Evolutionary conservation across 1,139 yeast species (phyloP).

Genomic region (Suhomyces choctaworum): DNA sequence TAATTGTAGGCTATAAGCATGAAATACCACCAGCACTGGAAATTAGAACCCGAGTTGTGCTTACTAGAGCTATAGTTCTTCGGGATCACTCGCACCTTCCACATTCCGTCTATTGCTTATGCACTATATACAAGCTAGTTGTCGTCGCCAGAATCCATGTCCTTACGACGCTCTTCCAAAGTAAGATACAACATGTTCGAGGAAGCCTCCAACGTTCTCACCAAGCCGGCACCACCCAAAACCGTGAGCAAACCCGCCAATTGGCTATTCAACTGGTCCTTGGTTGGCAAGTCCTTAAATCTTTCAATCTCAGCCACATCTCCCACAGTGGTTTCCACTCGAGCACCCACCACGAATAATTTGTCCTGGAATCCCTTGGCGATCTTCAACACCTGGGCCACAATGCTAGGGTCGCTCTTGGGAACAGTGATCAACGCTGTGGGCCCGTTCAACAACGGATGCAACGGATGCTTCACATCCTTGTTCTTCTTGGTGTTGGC

Average conservation of each 20-base stretch:
- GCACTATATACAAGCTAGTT: slow-evolving; percentile 8
- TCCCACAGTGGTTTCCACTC: slow-evolving; percentile 61
- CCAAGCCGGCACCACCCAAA: slow-evolving; percentile 88
- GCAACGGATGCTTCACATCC: slow-evolving; percentile 59
- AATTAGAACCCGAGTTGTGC: no score
- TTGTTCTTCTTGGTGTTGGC: slow-evolving; percentile 50
- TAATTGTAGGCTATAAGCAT: no score
- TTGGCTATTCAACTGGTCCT: slow-evolving; percentile 74
- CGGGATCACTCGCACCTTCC: no score
- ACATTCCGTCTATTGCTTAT: no score
- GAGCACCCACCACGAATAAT: slow-evolving; percentile 81
- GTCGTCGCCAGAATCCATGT: slow-evolving; percentile 31
- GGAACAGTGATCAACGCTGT: slow-evolving; percentile 77
- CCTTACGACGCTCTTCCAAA: slow-evolving; percentile 59
- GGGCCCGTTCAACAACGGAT: slow-evolving; percentile 76
- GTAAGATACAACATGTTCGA: slow-evolving; percentile 71
- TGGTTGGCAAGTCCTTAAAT: slow-evolving; percentile 73
- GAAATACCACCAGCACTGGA: no score
- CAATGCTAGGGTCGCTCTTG: slow-evolving; percentile 67
- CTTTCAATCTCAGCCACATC: slow-evolving; percentile 54
- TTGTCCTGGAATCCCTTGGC: slow-evolving; percentile 69
- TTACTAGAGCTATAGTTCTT: no score
- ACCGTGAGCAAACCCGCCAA: slow-evolving; percentile 81
- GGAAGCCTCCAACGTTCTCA: slow-evolving; percentile 72
- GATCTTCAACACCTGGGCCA: slow-evolving; percentile 60